Conservation (phyloP, 2,329 filamentous ascomycete genomes). For the Aureobasidium mangrovei region DNA sequence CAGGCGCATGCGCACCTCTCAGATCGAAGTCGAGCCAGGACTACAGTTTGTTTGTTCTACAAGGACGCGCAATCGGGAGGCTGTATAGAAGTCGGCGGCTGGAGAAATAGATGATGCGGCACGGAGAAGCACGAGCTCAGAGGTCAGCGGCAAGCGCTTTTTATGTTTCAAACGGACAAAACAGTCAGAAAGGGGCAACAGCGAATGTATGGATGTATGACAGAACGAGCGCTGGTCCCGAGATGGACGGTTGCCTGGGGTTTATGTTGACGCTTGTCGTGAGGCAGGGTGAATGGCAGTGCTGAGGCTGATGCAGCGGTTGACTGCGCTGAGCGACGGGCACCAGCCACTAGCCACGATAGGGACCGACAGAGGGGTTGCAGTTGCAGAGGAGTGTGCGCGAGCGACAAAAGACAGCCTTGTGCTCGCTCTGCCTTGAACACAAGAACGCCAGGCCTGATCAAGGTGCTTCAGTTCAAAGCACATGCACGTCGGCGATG, state of each 20-base stretch:
- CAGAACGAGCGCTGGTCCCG: neutral
- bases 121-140: neutral
- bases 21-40: neutral
- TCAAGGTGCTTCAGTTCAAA: neutral
- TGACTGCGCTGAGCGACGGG: neutral
- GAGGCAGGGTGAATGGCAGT: slow-evolving; percentile 5
- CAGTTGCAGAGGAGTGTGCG: neutral
- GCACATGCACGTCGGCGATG: no score
- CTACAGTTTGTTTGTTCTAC: no score
- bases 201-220: neutral
- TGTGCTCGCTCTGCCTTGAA: neutral
- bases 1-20: neutral
- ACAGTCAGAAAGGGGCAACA: neutral
- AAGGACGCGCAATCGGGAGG: neutral
- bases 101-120: neutral
- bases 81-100: neutral
- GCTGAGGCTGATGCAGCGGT: slow-evolving; percentile 7
- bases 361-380: neutral
- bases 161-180: neutral
- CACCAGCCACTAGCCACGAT: slow-evolving; percentile 9
- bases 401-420: neutral
- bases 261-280: neutral
- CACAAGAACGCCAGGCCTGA: neutral
- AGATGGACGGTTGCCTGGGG: neutral
- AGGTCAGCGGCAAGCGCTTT: neutral